These are phyloP conservation scores for Mycena sanguinolenta DNA, from an alignment of 768 basidiomycete genomes.

Conservation along the genomic window DNA sequence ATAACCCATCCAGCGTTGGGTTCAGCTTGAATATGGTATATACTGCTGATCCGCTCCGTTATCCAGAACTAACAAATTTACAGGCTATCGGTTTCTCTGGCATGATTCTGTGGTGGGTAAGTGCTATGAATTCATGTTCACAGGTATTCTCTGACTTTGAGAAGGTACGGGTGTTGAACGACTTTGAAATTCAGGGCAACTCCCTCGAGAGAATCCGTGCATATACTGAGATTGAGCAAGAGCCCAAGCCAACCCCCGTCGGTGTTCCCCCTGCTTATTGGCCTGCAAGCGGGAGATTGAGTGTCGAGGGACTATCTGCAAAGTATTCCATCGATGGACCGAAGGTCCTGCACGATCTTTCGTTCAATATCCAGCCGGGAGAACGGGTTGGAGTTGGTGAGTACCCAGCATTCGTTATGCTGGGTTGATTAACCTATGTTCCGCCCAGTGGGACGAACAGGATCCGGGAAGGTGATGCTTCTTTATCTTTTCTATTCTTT, in stretches of 20 bases:
- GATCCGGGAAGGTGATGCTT: constrained; percentile 39
- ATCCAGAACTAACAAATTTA: neutral
- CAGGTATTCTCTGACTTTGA: neutral
- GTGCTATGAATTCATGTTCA: neutral
- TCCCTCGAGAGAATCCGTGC: constrained; percentile 36
- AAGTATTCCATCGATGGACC: neutral
- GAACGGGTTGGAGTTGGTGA: constrained; percentile 60
- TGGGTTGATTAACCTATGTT: neutral
- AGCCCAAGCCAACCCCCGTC: neutral
- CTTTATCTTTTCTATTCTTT: too few relatives aligned
- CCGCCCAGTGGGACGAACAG: constrained; percentile 40
- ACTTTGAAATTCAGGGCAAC: constrained; percentile 48
- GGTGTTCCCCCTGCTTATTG: neutral
- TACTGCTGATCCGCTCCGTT: neutral
- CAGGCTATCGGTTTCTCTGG: constrained; percentile 57
- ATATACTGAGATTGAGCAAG: neutral
- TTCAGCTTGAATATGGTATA: constrained; percentile 58
- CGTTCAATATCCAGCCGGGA: constrained; percentile 43
- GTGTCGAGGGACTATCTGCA: constrained; percentile 52
- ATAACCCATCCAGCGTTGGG: constrained; percentile 48
- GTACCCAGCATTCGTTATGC: constrained; percentile 37
- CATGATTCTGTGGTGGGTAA: constrained; percentile 56
- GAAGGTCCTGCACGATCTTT: neutral
- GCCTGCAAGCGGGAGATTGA: constrained; percentile 56
- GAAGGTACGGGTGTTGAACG: constrained; percentile 42